Percentiles rank a stretch among this genome's conserved stretches.
These are phyloP conservation scores for Cladorrhinum samala DNA, from an alignment of 495 filamentous ascomycete species.

Conservation along the genomic window DNA sequence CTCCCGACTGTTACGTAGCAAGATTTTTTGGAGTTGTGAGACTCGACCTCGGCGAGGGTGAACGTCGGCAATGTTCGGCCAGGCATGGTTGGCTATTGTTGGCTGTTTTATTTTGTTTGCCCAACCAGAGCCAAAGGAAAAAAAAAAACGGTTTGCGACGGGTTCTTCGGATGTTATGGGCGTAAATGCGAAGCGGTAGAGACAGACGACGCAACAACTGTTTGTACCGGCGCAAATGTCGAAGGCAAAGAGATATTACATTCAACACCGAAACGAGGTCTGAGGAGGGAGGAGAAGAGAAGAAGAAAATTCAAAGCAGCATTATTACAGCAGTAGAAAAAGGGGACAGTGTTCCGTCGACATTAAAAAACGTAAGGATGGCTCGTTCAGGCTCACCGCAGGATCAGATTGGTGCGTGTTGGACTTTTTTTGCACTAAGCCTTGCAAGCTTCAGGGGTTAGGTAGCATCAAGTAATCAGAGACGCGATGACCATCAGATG, in stretches of 20 bases:
- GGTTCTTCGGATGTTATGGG: neutral
- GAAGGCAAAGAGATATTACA: neutral
- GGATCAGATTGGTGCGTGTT: constrained; percentile 8
- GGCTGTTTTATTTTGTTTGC: neutral
- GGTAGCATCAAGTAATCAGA: constrained; percentile 15
- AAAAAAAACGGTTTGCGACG: neutral
- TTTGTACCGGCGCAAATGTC: neutral
- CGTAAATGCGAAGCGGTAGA: neutral
- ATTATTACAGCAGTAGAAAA: neutral
- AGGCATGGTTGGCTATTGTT: constrained; percentile 6
- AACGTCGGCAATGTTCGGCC: constrained; percentile 70
- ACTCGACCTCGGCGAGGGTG: constrained; percentile 66
- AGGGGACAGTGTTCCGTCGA: neutral
- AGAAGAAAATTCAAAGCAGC: neutral
- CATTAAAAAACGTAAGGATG: neutral
- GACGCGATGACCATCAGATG: constrained; percentile 2
- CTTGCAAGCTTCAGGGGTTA: neutral
- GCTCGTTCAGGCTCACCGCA: neutral
- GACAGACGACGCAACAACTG: neutral
- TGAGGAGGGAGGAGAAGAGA: neutral
- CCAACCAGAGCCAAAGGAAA: neutral
- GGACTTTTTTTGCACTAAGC: constrained; percentile 3
- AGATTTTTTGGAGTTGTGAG: constrained; percentile 72
- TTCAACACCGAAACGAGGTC: neutral
- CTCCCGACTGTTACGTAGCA: constrained; percentile 89